Evolutionary conservation across 2,329 filamentous ascomycete species (phyloP), one percentile per base, ranked within the genome.

Genomic region (Ceratocystis lukuohia): DNA sequence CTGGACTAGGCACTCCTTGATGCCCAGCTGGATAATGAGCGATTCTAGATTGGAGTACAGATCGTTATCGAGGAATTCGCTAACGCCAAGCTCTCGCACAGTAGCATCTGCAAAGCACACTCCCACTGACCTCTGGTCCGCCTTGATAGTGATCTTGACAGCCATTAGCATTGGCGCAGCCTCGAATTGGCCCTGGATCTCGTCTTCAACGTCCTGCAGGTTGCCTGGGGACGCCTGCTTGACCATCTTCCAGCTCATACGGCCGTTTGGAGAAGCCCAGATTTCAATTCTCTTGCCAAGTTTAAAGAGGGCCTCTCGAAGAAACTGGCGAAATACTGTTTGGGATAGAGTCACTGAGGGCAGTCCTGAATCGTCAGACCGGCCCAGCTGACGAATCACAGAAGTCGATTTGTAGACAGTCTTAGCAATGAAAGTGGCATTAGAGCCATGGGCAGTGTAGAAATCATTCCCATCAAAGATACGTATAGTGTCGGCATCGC

Each of bases 51-150:
- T 99, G 64, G 93, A 97, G 78, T 95, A 99, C 8, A 96, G 81
- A 74, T 99, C 94, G 73, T 97, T 99, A 80, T 99, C 94, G n/a
- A 96, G 83, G 70, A 99, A 99, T 74, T 99, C 95, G 79, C 90
- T 96, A 65, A 99, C 91, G 7, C 94, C 94, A 1, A 99, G 82
- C 78, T 99, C 94, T 64, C 94, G 84, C 30, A 97, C 93, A 70
- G 91, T 96, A 0, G 95, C 94, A 79, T 99, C 94, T 6, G 94
- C 95, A 74, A 99, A 99, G 76, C 94, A 97, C 4, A 99, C 93
- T 7, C 94, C 94, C 0, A 99, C 88, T 70, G 84, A 89, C 59
- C 94, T 83, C 74, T 97, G 93, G 0, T 83, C 84, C 1, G 91
- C 89, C 74, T 89, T 95, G n/a, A 91, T 85, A 0, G 89, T 88